These are phyloP conservation scores for Carex pumila DNA, from an alignment of 176 grass and related monocot species.

Conservation along the genomic window DNA sequence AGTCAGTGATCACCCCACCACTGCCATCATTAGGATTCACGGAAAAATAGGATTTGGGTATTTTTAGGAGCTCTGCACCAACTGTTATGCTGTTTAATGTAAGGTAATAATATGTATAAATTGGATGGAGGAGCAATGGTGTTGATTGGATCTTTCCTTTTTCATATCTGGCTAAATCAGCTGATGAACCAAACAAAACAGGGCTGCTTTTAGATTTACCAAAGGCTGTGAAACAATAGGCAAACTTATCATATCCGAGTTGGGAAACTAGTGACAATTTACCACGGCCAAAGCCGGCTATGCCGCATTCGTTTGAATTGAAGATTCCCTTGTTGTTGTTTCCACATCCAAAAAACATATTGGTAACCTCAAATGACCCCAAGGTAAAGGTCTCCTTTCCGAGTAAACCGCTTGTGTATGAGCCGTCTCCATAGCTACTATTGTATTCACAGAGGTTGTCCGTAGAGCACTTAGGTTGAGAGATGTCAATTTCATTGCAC, in stretches of 20 bases:
- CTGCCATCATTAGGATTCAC: conserved; percentile 12
- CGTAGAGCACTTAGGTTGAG: neutral
- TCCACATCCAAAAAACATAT: conserved; percentile 42
- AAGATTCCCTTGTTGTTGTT: neutral
- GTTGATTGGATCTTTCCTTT: conserved; percentile 25
- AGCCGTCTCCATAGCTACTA: conserved; percentile 21
- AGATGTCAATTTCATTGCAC: neutral
- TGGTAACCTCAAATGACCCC: neutral
- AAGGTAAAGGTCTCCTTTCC: conserved; percentile 40
- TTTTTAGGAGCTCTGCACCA: conserved; percentile 25
- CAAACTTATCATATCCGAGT: conserved; percentile 41
- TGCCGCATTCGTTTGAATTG: conserved; percentile 17
- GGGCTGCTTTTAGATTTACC: conserved; percentile 25
- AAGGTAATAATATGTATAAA: conserved; percentile 24
- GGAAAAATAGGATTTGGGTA: conserved; percentile 21
- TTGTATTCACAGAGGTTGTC: conserved; percentile 4
- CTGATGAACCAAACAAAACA: conserved; percentile 37
- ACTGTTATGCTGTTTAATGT: conserved; percentile 36
- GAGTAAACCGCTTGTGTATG: conserved; percentile 22
- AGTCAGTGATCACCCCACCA: conserved; percentile 55
- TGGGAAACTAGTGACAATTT: conserved; percentile 44
- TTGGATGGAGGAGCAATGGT: neutral
- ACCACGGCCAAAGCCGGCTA: conserved; percentile 53
- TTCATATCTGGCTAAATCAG: neutral
- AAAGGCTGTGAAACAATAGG: conserved; percentile 48